Evolutionary conservation across 192 early-diverging fungal species (phyloP), one percentile per base, ranked within the genome.

Genomic region (Dissophora globulifera): DNA sequence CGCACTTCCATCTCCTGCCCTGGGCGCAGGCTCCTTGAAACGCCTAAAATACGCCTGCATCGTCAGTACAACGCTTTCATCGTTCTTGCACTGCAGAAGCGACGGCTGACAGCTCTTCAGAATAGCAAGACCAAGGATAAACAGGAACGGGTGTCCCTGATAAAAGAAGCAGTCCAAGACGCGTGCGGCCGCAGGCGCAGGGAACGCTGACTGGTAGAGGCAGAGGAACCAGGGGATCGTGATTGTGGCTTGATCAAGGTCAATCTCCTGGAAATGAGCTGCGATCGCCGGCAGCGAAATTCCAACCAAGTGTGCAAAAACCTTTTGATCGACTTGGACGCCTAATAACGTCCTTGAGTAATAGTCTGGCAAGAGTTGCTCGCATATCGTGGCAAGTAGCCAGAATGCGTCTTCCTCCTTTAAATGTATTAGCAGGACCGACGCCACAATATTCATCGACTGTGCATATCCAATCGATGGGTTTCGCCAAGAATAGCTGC

Each of bases 381-480:
- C 72, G 10, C 72, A 76, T n/a, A 76, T 2, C 1, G 72, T 76
- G 3, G 58, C 47, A 6, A 76, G 19, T 1, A 76, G 22, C 72
- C 72, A 76, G 46, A 67, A 76, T 13, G 72, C 63, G 16, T 76
- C 72, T 16, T 76, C 72, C 48, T 76, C 72, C 32, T 76, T 76
- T 1, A 76, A 38, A 43, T 76, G 58, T n/a, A 76, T 50, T 1
- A 76, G 58, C 6, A 76, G 16, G 11, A 61, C 52, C 1, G 72
- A 58, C 0, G 63, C 59, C 19, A 76, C 58, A 56, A 76, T 76
- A 32, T 76, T 76, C 72, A 76, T 76, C n/a, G 72, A 76, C 25
- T 76, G 72, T 0, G 72, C 72, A 61, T 76, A 76, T 12, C 72
- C 72, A 12, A 76, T 67, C 0, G 52, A 53, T 0, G 72, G 63